A percentile compares a stretch with the other conserved stretches of the same genome.
phyloP scores from a whole-genome alignment of 1,284 basidiomycete species.

The Fomitopsis palustris region DNA sequence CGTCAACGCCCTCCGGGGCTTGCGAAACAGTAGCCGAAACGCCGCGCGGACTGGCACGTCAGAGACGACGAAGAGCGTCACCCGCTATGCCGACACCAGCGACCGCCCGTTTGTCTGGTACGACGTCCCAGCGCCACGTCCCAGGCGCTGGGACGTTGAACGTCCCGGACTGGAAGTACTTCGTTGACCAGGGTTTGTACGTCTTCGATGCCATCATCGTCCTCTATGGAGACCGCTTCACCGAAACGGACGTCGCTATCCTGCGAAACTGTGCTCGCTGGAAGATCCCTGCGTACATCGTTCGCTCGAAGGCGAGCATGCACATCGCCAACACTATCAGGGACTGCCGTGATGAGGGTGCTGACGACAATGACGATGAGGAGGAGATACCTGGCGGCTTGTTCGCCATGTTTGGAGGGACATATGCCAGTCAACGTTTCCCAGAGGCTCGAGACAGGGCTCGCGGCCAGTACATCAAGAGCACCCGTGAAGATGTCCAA shows the following conservation, averaged over 20 bases:
- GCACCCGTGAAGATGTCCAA: background rate
- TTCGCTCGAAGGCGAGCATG: background rate
- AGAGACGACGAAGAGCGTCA: background rate
- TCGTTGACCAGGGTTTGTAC: slow-evolving; percentile 3
- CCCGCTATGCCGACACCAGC: background rate
- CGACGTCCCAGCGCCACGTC: no score
- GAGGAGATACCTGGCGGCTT: background rate
- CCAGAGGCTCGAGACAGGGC: background rate
- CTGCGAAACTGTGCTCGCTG: background rate
- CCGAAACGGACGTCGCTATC: slow-evolving; percentile 4
- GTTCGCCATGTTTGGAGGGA: background rate
- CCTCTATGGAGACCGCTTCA: slow-evolving; percentile 2
- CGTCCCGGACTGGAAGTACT: slow-evolving; percentile 4
- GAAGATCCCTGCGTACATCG: slow-evolving; percentile 1
- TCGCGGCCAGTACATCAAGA: background rate
- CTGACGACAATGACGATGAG: background rate
- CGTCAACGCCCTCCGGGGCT: slow-evolving; percentile 1
- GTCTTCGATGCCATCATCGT: slow-evolving; percentile 6
- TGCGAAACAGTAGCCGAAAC: background rate
- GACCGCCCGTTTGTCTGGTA: slow-evolving; percentile 3
- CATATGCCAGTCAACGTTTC: background rate
- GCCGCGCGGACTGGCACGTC: background rate
- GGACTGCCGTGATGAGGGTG: background rate
- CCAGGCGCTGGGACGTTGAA: background rate
- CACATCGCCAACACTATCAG: background rate